Evolutionary conservation across 306 rosid species (phyloP), one percentile per base, ranked within the genome.

Genomic region (Prunus mira): DNA sequence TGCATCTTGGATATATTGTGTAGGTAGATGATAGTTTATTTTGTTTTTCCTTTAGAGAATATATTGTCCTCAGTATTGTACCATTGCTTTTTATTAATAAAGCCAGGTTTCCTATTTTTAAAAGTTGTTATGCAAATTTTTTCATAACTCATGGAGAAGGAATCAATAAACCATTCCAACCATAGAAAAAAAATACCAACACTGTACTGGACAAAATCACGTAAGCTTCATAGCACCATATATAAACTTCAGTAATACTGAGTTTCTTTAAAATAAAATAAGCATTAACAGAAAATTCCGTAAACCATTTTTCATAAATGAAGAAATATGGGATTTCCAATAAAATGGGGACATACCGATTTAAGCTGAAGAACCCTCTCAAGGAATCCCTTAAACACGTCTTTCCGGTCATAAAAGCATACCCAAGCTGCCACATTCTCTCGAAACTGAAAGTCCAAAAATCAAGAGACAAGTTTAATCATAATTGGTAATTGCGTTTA

Each of bases 381-480:
- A 45, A 95, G 89, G 81, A 92, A 95, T 46, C 85, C 97, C 78
- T 86, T 86, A 76, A 95, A 95, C 57, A 78, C 73, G 38, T 90
- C 96, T 83, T 92, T 92, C 72, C 85, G 86, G 69, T 92, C 95
- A 72, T 95, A 83, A 87, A 91, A 95, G 78, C 99, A 92, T 38
- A 80, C 89, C 99, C 99, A 95, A 72, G 99, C 98, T 19, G 91
- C 93, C 49, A 95, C 96, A 78, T 95, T 95, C 82, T 92, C 99
- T 41, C 98, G 89, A 75, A 95, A 95, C 99, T 95, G 92, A 84
- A 76, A 71, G 70, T 22, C 34, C 32, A 72, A 78, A 38, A 77
- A 62, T 7, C 56, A 46, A 72, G 52, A 24, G 6, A 64, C 17
- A 69, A 60, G 71, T 78, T 72, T 69, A 78, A 67, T 10, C 57